phyloP scores from a whole-genome alignment of 257 asterid genomes.

The Rauvolfia tetraphylla region DNA sequence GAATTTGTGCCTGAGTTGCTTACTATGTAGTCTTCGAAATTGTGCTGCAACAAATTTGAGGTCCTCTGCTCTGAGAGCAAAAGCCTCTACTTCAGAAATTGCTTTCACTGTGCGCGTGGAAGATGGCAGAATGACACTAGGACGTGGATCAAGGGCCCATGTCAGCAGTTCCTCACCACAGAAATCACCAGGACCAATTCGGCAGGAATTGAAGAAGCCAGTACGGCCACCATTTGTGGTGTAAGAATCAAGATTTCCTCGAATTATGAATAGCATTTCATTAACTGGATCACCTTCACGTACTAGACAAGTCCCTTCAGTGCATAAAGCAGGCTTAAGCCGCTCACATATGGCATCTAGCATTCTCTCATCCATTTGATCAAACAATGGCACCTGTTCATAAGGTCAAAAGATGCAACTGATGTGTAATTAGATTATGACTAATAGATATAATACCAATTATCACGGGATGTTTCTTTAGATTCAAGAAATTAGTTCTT shows the following conservation, averaged over 20 bases:
- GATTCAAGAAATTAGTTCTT: background rate
- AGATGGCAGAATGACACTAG: constrained; percentile 76
- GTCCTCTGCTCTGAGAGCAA: constrained; percentile 81
- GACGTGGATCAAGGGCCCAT: constrained; percentile 96
- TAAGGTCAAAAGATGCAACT: background rate
- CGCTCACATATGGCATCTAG: constrained; percentile 93
- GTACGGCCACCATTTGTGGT: constrained; percentile 96
- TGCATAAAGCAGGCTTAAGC: constrained; percentile 81
- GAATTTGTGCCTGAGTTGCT: constrained; percentile 82
- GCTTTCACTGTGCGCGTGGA: constrained; percentile 91
- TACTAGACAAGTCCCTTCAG: constrained; percentile 70
- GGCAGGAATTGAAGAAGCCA: constrained; percentile 87
- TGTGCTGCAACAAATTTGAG: constrained; percentile 80
- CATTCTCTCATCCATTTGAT: constrained; percentile 93
- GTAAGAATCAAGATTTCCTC: constrained; percentile 88
- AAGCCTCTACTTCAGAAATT: constrained; percentile 81
- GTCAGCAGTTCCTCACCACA: constrained; percentile 96
- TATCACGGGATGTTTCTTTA: background rate
- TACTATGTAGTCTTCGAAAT: constrained; percentile 82
- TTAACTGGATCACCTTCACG: constrained; percentile 96
- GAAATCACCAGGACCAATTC: constrained; percentile 84
- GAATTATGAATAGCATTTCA: constrained; percentile 83
- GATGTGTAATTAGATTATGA: background rate
- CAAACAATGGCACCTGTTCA: constrained; percentile 82
- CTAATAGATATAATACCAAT: background rate